These are phyloP conservation scores for Aspergillus viridinutans DNA, from an alignment of 2,329 filamentous ascomycete genomes.

Conservation along the genomic window DNA sequence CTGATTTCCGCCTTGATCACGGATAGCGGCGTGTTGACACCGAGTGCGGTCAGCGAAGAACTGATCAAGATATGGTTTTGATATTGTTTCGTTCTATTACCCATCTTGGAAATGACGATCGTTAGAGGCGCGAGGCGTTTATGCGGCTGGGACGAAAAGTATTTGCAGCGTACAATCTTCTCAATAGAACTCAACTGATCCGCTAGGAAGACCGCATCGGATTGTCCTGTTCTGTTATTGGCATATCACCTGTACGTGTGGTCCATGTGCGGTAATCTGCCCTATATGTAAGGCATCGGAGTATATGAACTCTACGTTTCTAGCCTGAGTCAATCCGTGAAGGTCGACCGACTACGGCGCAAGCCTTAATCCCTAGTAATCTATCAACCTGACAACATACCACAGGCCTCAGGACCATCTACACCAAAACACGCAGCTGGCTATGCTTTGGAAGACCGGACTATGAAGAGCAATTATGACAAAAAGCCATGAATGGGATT, in stretches of 20 bases:
- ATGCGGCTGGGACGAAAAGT: slow-evolving; percentile 4
- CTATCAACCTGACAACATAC: too few relatives aligned
- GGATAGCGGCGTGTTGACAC: slow-evolving; percentile 59
- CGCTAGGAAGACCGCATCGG: not conserved
- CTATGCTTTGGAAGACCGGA: too few relatives aligned
- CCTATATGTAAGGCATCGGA: not conserved
- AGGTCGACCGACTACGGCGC: too few relatives aligned
- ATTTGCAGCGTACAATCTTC: not conserved
- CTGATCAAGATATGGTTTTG: slow-evolving; percentile 59
- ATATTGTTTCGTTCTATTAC: slow-evolving; percentile 8
- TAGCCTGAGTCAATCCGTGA: too few relatives aligned
- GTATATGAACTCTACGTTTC: not conserved
- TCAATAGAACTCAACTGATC: slow-evolving; percentile 1
- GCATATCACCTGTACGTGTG: not conserved
- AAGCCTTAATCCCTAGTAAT: too few relatives aligned
- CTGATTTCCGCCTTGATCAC: slow-evolving; percentile 63
- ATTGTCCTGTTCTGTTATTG: not conserved
- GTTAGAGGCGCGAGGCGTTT: slow-evolving; percentile 12
- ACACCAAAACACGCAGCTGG: too few relatives aligned
- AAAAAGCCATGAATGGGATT: too few relatives aligned
- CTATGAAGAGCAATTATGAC: too few relatives aligned
- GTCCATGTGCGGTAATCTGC: not conserved
- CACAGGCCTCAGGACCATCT: too few relatives aligned
- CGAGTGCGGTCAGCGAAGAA: slow-evolving; percentile 63
- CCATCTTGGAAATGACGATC: slow-evolving; percentile 12